Evolutionary conservation across 1,284 basidiomycete genomes (phyloP), one percentile per base, ranked within the genome.

Genomic region (Phaffia rhodozyma): DNA sequence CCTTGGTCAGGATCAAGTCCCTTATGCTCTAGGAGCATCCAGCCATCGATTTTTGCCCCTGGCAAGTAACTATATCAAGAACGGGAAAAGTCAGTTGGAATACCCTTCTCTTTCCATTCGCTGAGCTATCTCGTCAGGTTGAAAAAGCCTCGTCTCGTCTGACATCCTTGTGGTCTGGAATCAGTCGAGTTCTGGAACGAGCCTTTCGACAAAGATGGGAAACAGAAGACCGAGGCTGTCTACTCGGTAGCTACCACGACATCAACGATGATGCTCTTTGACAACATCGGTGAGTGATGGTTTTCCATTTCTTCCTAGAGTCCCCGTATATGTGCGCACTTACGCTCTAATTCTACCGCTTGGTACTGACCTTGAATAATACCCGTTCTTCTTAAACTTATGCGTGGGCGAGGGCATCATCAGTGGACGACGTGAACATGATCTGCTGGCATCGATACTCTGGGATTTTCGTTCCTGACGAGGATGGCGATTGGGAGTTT

Each of bases 401-500:
- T 9, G 32, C 32, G 32, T 9, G 32, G 32, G 9, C 32, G 4
- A 34, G 9, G 9, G 43, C 20, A 23, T 25, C 34, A 18, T 4
- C 25, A 59, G 58, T 43, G 27, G 48, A 34, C 13, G n/a, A 25
- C 4, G 53, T 55, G 29, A 62, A 56, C 53, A 49, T 48, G 54
- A 56, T 52, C 21, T 55, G 54, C 60, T 61, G 59, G 59, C 38
- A 49, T 43, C 56, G 54, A 11, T 53, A 32, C 38, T 9, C 32
- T 48, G 67, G 68, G 6, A 49, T 61, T 20, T 72, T 70, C 62
- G 71, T 68, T 3, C 58, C 71, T 0, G 67, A 67, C 5, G 58
- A 66, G 5, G 66, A 61, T 1, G 71, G 69, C 47, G 65, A 69
- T 27, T 89, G 84, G 71, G 83, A 87, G 69, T 86, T 89, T 67